Conservation (phyloP, 345 rosid species). For the Pistacia vera region DNA sequence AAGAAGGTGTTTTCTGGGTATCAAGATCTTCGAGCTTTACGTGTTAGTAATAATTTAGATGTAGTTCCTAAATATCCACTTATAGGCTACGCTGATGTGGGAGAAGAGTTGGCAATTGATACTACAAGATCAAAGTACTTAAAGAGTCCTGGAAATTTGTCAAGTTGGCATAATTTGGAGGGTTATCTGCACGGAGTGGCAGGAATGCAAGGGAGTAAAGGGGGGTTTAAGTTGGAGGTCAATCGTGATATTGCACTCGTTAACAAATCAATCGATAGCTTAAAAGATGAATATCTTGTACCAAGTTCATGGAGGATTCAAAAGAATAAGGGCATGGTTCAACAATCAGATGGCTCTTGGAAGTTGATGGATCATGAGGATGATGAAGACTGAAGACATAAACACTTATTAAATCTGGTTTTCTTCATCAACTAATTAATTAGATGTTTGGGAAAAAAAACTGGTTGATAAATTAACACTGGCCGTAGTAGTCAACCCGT, state of each 20-base stretch:
- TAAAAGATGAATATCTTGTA: conserved; percentile 60
- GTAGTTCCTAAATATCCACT: conserved; percentile 69
- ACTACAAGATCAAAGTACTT: conserved; percentile 60
- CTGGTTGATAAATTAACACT: no score
- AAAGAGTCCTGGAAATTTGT: conserved; percentile 52
- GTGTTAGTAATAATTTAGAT: conserved; percentile 53
- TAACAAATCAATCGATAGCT: conserved; percentile 54
- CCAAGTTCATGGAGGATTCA: conserved; percentile 60
- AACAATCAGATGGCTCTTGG: conserved; percentile 77
- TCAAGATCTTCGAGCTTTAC: conserved; percentile 52
- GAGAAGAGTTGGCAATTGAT: conserved; percentile 65
- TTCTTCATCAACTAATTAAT: no score
- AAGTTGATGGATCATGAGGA: conserved; percentile 66
- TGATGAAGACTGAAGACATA: conserved; percentile 31
- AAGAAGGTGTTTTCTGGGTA: conserved; percentile 38
- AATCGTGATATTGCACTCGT: conserved; percentile 58
- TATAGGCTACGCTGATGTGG: conserved; percentile 62
- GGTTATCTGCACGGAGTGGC: conserved; percentile 79
- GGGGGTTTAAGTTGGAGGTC: conserved; percentile 60
- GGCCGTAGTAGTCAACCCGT: no score
- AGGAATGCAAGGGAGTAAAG: conserved; percentile 61
- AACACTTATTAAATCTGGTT: no score
- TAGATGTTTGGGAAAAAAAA: no score
- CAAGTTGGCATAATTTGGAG: conserved; percentile 64
- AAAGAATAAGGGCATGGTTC: conserved; percentile 76